These are phyloP conservation scores for Amphirosellinia nigrospora DNA, from an alignment of 495 filamentous ascomycete species.

Conservation along the genomic window DNA sequence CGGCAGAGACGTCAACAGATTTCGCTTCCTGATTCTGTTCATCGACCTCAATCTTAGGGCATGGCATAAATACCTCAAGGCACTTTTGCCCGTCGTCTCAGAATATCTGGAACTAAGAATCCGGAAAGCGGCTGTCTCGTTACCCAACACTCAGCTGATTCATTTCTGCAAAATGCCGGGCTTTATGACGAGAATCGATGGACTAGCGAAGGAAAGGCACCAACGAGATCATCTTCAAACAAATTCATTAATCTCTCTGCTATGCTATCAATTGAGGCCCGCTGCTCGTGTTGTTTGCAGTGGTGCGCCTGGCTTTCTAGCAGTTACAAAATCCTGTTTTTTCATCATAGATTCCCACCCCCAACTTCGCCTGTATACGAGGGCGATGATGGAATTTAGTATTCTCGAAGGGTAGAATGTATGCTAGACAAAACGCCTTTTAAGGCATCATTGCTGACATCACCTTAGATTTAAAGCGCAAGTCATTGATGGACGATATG, in stretches of 20 bases:
- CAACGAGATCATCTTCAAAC: slow-evolving; percentile 21
- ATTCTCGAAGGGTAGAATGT: too few relatives aligned
- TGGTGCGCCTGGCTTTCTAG: background rate
- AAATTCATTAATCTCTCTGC: background rate
- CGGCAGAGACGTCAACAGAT: slow-evolving; percentile 21
- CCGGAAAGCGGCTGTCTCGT: slow-evolving; percentile 11
- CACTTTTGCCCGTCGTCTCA: slow-evolving; percentile 11
- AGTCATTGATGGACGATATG: background rate
- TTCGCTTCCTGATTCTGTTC: slow-evolving; percentile 22
- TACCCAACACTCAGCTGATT: background rate
- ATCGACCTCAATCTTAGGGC: slow-evolving; percentile 20
- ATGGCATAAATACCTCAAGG: slow-evolving; percentile 18
- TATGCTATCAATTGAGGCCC: background rate
- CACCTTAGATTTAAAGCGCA: background rate
- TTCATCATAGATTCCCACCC: background rate
- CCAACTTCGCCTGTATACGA: background rate
- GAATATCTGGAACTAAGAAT: slow-evolving; percentile 15
- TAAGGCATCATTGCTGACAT: background rate
- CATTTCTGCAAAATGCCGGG: background rate
- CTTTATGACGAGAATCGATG: slow-evolving; percentile 16
- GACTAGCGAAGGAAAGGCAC: slow-evolving; percentile 5
- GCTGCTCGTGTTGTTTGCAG: background rate
- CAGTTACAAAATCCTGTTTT: background rate
- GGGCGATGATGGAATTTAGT: background rate
- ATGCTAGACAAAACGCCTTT: background rate